Base-by-base conservation (phyloP, 805 yeast species). In the Ogataea philodendri region DNA sequence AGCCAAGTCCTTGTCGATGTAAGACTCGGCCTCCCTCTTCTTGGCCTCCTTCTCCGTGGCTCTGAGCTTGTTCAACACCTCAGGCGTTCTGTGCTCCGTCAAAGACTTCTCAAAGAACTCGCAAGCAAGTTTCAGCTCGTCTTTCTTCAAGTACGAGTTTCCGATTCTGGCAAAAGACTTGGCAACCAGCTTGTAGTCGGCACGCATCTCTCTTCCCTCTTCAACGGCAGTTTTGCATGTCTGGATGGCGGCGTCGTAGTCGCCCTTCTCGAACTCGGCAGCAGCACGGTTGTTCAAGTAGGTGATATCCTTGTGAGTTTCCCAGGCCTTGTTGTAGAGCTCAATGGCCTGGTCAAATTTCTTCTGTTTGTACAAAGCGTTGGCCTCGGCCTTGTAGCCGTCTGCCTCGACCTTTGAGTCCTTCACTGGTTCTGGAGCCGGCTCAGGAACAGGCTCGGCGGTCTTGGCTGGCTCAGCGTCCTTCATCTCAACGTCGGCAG, bases 81-180 rank as follows among this genome's bases (percentile, higher is more conserved):
- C 97, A 16, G 97, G 95, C 15, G 95, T 86, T 69, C 99, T 81
- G 67, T 88, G 96, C 69, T 93, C 99, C 29, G 97, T 93, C 57
- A 93, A 71, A 1, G 97, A 84, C 64, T 84, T 87, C 64, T 89
- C 90, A 56, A 84, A 90, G 60, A 53, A 75, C 55, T 78, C 82
- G 44, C 78, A 79, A 14, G 98, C 96, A 33, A 74, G 69, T 44
- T 70, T 67, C 55, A 81, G 70, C 44, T 90, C 83, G 43, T 77
- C 83, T 58, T 74, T 67, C 65, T 93, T 93, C 55, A 77, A 66
- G 62, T 85, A 87, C 21, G 81, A 63, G 59, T 76, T 83, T 63
- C 97, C 98, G 40, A 87, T 72, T 65, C 98, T 81, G 16, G 94
- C 90, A 61, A 86, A 85, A 1, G 97, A 81, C 65, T 93, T 93